Conservation (phyloP, 495 filamentous ascomycete genomes). For the Penicillium lividum region DNA sequence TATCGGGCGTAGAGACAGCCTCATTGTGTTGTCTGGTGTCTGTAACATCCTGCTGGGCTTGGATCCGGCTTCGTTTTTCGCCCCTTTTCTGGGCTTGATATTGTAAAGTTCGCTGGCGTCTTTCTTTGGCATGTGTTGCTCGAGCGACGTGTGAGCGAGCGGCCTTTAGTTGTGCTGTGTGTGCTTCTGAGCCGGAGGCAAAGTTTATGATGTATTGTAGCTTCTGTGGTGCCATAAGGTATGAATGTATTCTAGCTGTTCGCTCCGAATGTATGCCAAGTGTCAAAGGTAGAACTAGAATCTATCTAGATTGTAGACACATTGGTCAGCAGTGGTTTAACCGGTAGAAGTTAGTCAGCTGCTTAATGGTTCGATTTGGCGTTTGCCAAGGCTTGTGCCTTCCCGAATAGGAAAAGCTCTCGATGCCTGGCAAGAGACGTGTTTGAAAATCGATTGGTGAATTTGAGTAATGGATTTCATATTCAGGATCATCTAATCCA, state of each 20-base stretch:
- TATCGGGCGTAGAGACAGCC: neutral
- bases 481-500: too few relatives aligned
- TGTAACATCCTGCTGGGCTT: neutral
- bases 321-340: neutral
- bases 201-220: conserved; percentile 9
- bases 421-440: neutral
- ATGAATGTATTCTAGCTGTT: neutral
- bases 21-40: neutral
- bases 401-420: conserved; percentile 6
- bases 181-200: conserved; percentile 29
- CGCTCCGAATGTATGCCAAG: neutral
- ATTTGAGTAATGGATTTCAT: too few relatives aligned
- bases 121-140: conserved; percentile 20
- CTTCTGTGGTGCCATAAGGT: conserved; percentile 3
- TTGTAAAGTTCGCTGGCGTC: conserved; percentile 23
- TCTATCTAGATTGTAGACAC: too few relatives aligned
- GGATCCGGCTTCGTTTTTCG: neutral
- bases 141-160: conserved; percentile 28
- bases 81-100: conserved; percentile 23
- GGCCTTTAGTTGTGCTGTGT: conserved; percentile 23
- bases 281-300: too few relatives aligned
- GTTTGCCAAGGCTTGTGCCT: conserved; percentile 16
- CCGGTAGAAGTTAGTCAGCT: neutral
- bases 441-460: too few relatives aligned
- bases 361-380: neutral